These are phyloP conservation scores for Xylariales sp. DNA, from an alignment of 2,329 filamentous ascomycete species.

Conservation along the genomic window DNA sequence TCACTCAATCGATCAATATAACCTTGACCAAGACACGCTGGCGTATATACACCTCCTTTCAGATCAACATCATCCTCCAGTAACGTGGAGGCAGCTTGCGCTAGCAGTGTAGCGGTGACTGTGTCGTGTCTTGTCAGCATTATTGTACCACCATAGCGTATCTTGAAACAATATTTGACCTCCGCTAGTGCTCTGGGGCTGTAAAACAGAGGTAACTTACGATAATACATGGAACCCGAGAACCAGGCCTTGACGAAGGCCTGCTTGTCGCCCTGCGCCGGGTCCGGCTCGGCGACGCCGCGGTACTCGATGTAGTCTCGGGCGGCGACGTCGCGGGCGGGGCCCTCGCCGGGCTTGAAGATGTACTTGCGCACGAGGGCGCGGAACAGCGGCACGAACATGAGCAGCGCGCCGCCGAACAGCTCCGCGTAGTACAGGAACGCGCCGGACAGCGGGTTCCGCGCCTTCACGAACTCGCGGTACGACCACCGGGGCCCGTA, in stretches of 20 bases:
- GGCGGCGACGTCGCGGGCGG: conserved; percentile 45
- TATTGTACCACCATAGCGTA: too few species aligned
- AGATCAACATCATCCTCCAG: conserved; percentile 58
- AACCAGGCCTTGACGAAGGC: conserved; percentile 53
- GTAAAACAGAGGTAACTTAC: too few species aligned
- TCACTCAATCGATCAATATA: conserved; percentile 60
- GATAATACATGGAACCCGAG: conserved; percentile 59
- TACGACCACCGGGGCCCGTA: conserved; percentile 62
- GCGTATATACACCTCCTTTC: conserved; percentile 66
- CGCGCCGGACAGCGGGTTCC: conserved; percentile 45
- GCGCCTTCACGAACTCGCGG: conserved; percentile 47
- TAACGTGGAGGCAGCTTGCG: conserved; percentile 61
- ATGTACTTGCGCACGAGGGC: conserved; percentile 37
- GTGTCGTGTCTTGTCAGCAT: too few species aligned
- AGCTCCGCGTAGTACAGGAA: conserved; percentile 44
- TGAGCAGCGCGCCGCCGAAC: conserved; percentile 38
- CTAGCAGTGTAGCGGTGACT: conserved; percentile 63
- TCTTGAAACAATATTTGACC: too few species aligned
- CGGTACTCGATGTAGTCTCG: conserved; percentile 61
- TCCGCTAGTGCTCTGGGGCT: too few species aligned
- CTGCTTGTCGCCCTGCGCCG: conserved; percentile 33
- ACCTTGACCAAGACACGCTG: conserved; percentile 64
- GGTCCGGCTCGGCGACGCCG: conserved; percentile 59
- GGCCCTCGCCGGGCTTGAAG: conserved; percentile 52
- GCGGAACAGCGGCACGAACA: conserved; percentile 39